Evolutionary conservation across 352 stramenopile species (phyloP), one percentile per base, ranked within the genome.

Genomic region (Phytophthora idaei): DNA sequence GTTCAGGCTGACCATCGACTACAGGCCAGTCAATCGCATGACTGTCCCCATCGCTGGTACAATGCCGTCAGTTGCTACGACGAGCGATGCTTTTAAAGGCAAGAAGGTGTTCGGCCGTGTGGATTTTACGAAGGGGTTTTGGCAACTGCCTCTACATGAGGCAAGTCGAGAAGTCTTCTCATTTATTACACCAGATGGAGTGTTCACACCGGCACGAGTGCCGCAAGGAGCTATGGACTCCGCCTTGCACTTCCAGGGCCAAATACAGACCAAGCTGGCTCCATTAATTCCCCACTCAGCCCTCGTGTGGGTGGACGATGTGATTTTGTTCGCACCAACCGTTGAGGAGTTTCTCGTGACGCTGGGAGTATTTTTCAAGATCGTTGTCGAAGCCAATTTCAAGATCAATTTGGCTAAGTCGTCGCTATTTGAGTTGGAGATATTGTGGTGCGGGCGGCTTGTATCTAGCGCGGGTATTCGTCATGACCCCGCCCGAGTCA

Each of bases 301-400:
- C 1, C n/a, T 76, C 0, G 67, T 76, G 6, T 78, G 70, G 59
- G 69, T 31, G 41, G 27, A 75, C 47, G 70, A 78, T 47, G 57
- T 69, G 2, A 57, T 73, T 10, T 9, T 78, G 4, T 78, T 63
- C 11, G 60, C 39, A 1, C 46, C 28, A 2, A 54, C 28, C 2
- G 4, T 54, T 5, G 8, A 12, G 1, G 48, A 49, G 28, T 77
- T 64, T 31, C 5, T 72, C 9, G 0, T n/a, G 28, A 2, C 17
- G 15, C 61, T 71, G 0, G 3, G 14, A 9, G 5, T 34, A 8
- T 73, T 73, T 37, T 75, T 73, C 29, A 5, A 42, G 12, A 21
- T 75, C 3, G 47, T 73, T 14, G 5, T 3, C 2, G 14, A 48
- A 9, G 47, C 36, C 9, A 61, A 48, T 1, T 37, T 75, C 4